Base-by-base conservation (phyloP, 192 early-diverging fungal species). In the Hyaloraphidium curvatum region DNA sequence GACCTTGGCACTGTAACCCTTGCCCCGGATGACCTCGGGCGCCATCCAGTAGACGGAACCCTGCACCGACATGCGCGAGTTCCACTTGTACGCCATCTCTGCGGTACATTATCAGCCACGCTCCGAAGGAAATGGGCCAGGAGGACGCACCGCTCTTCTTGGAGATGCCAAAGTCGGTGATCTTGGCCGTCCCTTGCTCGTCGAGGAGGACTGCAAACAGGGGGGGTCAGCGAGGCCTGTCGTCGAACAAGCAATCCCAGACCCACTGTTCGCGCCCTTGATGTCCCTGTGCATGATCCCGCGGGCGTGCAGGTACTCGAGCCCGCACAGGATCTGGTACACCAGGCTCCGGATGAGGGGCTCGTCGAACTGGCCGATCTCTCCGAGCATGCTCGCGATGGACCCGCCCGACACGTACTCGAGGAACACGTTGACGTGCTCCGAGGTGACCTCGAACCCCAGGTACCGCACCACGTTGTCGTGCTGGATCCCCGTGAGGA, bases 21-120 rank as follows among this genome's bases (percentile, higher is more conserved):
- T 73, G 17, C 69, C 72, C 1, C 77, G 76, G 0, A 83, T 84
- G 1, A 92, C 87, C 61, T 97, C 93, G 11, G 93, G 93, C 26
- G 93, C 90, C 91, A 97, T 95, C 95, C 94, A 97, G 65, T 86
- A 88, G 26, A 96, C 81, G 0, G 89, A 89, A 1, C 95, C 95
- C 70, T 95, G 89, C 53, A 97, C 62, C 37, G 90, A 92, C 53
- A 77, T 77, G 17, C 65, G 62, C 28, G 62, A 58, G 64, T 60
- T 59, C 30, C 57, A 50, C 39, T 70, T 61, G 51, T 70, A 74
- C 23, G 62, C 62, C 39, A 61, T 55, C 16, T 68, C 57, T 14
- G 54, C 59, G 28, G 60, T 61, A 30, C 56, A 55, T 22, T 57
- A 55, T 25, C 58, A 60, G 22, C n/a, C 48, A 30, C n/a, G 28